Base-by-base conservation (phyloP, 768 basidiomycete species). In the Naganishia onofrii region DNA sequence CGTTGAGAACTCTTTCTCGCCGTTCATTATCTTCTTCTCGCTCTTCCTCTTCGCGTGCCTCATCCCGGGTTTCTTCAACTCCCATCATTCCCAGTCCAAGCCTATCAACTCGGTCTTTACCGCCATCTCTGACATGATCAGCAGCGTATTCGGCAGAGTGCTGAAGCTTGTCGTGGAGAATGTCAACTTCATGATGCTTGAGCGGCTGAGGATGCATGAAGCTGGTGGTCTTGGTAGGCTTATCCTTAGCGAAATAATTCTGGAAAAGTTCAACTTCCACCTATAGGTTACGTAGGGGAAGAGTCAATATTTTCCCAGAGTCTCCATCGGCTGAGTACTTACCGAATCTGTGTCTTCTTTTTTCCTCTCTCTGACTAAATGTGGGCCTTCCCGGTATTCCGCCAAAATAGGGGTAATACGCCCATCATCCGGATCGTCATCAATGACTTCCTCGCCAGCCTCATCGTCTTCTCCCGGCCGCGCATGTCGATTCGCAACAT, bases 311-410 rank as follows among this genome's bases (percentile, higher is more conserved):
- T 19, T 57, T 21, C 3, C 9, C 12, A 46, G 51, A 68, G 15
- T 63, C 77, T 86, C 1, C 10, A 21, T 19, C 21, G 38, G 21
- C 31, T 2, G 21, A 17, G 36, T 19, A 53, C 75, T 56, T 52
- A 90, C 90, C 82, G 90, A 90, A 68, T 87, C 86, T 28, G 87
- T 88, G 4, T 86, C 85, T 1, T 85, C 85, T 5, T 73, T 76
- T 12, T 85, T 84, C 44, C 85, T 82, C 76, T 93, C 91, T 34
- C 91, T 82, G 54, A 93, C 78, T 36, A 83, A 83, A 76, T 89
- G 85, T 34, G 85, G 83, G 2, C 90, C 90, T 76, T 93, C 90
- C 76, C 84, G 83, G 88, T 89, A 92, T 75, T 90, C 88, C 29
- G 83, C 75, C 1, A 80, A 32, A 10, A 77, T 74, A 4, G 80